Base-by-base conservation (phyloP, 1,284 basidiomycete genomes). In the Coniophora puteana region DNA sequence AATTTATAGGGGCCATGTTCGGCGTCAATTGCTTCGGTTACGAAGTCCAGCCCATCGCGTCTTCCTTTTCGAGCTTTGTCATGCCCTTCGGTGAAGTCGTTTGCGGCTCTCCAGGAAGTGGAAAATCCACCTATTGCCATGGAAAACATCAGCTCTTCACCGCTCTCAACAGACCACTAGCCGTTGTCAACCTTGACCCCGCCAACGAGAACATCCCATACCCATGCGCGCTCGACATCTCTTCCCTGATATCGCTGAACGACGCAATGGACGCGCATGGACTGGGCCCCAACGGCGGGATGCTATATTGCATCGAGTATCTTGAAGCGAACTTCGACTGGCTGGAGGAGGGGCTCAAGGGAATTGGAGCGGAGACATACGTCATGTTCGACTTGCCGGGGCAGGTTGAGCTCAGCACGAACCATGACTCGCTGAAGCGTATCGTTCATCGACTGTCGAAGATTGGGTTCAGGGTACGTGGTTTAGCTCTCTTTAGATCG, bases 241-340 rank as follows among this genome's bases (percentile, higher is more conserved):
- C 88, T 0, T 81, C 81, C 1, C 78, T 99, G 44, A 90, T 99
- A 54, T 92, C 89, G 0, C 78, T 99, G 18, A 72, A 86, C 37
- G 88, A 93, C 54, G 93, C 84, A 16, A 96, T 98, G 94, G 66
- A 80, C 4, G 83, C 87, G 49, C 81, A 89, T 49, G 78, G 79
- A 0, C 75, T 99, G 0, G 96, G 96, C 0, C 96, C 96, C 0
- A 99, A 99, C 52, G 96, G 96, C 5, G 95, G 83, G 3, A 93
- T 98, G 85, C 69, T 99, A 13, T 99, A 94, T 60, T 95, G 93
- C 61, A 89, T 98, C 75, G 96, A 99, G 61, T 98, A 98, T 61
- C 78, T 99, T 17, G 94, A 99, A 57, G 83, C 78, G 18, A 98
- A 99, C 63, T 80, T 88, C 52, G 94, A 98, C 62, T 99, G 96